phyloP scores from a whole-genome alignment of 768 basidiomycete species.

The Chiua virens region DNA sequence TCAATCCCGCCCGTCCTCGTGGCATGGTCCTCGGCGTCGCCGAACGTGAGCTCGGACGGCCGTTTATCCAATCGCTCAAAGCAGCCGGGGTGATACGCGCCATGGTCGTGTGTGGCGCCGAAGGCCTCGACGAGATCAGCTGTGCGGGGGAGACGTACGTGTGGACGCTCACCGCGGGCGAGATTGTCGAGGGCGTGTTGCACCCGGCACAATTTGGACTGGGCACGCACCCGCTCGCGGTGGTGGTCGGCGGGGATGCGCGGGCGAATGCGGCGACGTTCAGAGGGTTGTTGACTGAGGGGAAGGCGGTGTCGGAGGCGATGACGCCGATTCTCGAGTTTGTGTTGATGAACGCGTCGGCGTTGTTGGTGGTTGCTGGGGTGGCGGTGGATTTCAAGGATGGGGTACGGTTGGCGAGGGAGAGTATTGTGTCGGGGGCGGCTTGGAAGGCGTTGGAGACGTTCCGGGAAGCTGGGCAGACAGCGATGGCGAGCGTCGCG shows the following conservation, averaged over 20 bases:
- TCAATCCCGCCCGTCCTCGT: conserved; percentile 84
- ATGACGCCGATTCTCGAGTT: conserved; percentile 76
- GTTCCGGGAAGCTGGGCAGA: conserved; percentile 45
- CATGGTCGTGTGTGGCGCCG: conserved; percentile 90
- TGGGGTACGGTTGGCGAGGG: conserved; percentile 66
- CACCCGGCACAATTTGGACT: conserved; percentile 81
- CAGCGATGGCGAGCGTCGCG: neutral
- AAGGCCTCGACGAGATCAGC: conserved; percentile 92
- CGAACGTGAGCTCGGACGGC: conserved; percentile 71
- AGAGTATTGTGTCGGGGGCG: conserved; percentile 56
- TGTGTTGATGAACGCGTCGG: conserved; percentile 88
- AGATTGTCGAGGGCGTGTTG: conserved; percentile 60
- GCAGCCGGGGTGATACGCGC: conserved; percentile 80
- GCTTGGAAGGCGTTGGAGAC: conserved; percentile 58
- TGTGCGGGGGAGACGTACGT: conserved; percentile 87
- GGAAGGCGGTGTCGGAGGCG: conserved; percentile 50
- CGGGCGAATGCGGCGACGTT: conserved; percentile 80
- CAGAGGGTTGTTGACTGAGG: conserved; percentile 58
- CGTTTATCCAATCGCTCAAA: conserved; percentile 74
- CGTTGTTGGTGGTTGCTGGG: conserved; percentile 83
- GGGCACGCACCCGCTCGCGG: conserved; percentile 59
- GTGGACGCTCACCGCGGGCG: conserved; percentile 71
- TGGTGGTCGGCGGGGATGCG: conserved; percentile 74
- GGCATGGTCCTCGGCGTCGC: conserved; percentile 94
- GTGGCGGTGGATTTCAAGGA: conserved; percentile 66